phyloP scores from a whole-genome alignment of 768 basidiomycete species.

The Cyclocybe aegerita region DNA sequence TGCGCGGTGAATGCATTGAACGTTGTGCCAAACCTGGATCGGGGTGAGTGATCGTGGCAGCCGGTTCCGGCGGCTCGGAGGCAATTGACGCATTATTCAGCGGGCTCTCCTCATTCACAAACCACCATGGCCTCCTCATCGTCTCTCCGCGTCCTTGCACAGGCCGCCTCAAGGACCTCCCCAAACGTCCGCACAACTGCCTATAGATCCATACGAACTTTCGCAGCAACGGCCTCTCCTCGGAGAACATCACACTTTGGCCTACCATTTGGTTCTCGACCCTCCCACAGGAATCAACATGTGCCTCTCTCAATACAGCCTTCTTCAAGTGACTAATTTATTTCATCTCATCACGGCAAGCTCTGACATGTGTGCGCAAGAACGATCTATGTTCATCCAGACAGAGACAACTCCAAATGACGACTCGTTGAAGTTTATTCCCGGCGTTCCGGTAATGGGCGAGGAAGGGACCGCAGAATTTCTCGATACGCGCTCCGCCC shows the following conservation, averaged over 20 bases:
- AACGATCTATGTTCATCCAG: slow-evolving; percentile 96
- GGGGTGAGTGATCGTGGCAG: no score
- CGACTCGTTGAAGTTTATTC: slow-evolving; percentile 97
- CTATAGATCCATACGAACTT: slow-evolving; percentile 8
- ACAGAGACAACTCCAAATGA: slow-evolving; percentile 97
- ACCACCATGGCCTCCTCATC: slow-evolving; percentile 23
- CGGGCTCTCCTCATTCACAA: slow-evolving; percentile 10
- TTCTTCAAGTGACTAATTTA: slow-evolving; percentile 14
- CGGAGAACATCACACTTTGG: slow-evolving; percentile 2
- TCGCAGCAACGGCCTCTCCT: slow-evolving; percentile 11
- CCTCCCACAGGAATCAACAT: slow-evolving; percentile 9
- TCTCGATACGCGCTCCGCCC: slow-evolving; percentile 81
- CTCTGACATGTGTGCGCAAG: slow-evolving; percentile 31
- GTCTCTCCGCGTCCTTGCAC: slow-evolving; percentile 19
- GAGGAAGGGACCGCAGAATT: slow-evolving; percentile 92
- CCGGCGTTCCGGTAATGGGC: slow-evolving; percentile 85
- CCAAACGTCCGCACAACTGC: slow-evolving; percentile 7
- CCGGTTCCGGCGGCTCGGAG: no score
- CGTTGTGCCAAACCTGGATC: no score
- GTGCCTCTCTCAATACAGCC: slow-evolving; percentile 3
- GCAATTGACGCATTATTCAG: neutral
- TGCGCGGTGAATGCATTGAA: no score
- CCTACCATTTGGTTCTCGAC: slow-evolving; percentile 5
- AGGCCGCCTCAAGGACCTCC: slow-evolving; percentile 9
- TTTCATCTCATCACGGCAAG: neutral